Evolutionary conservation across 139 green algal genomes (phyloP), one percentile per base, ranked within the genome.

Genomic region (Closterium sp.): DNA sequence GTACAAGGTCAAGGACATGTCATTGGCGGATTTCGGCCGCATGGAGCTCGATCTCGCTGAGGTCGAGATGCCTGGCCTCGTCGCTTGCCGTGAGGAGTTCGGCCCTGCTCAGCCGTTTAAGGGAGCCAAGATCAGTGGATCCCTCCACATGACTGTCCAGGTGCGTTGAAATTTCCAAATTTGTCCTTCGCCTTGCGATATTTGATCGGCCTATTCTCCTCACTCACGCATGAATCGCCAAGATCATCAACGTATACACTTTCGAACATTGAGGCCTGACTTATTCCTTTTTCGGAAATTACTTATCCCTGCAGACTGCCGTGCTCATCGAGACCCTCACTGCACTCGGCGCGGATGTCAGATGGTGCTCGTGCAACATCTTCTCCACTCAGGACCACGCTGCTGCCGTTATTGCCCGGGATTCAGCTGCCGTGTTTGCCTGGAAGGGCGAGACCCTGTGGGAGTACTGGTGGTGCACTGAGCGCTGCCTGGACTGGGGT

Each of bases 391-490:
- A 97, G 96, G 98, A 99, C 95, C 98, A 99, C 95, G 98, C 98
- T 38, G 98, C 98, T 21, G 98, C 98, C 8, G 98, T 97, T 69
- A 97, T 99, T 64, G 98, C 98, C 10, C 97, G 98, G 85, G 98
- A 99, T 96, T 97, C 96, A 9, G 97, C 96, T 25, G 94, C 97
- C 21, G 97, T 99, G 31, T 99, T 99, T 88, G 98, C 98, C 93
- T 99, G 98, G 98, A 99, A 99, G 97, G 98, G 98, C 87, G 98
- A 99, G 98, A 99, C 98, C 25, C 96, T 99, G 92, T 97, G 98
- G 97, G 98, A 99, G 96, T 99, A 99, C 97, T 99, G 98, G 98
- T 99, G 98, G 98, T 99, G 98, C 97, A 99, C 98, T 4, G 96
- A 99, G 95, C 87, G 95, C 55, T 95, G 97, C 96, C 96, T 99